phyloP scores from a whole-genome alignment of 805 yeast genomes.

The Brettanomyces anomalus region DNA sequence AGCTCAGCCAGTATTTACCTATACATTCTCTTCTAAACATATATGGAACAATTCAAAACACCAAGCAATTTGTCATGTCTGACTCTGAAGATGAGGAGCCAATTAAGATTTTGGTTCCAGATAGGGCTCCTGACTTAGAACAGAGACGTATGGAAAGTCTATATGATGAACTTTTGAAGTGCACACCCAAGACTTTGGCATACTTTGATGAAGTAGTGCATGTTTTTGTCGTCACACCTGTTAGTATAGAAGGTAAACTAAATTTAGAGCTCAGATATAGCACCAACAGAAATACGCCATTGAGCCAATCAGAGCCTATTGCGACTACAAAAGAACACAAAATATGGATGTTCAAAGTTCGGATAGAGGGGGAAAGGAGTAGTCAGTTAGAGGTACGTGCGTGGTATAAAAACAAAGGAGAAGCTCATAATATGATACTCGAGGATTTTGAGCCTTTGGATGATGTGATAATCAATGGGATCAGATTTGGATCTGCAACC shows the following conservation, averaged over 20 bases:
- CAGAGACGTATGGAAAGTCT: conserved; percentile 6
- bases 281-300: not conserved
- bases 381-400: conserved; percentile 12
- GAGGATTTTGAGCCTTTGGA: conserved; percentile 7
- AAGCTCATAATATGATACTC: conserved; percentile 5
- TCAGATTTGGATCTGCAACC: conserved; percentile 5
- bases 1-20: too few species aligned
- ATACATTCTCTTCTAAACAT: too few species aligned
- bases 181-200: conserved; percentile 29
- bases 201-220: conserved; percentile 13
- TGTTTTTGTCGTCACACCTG: conserved; percentile 5
- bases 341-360: conserved; percentile 12
- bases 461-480: conserved; percentile 9
- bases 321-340: not conserved
- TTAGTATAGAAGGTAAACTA: not conserved
- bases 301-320: conserved; percentile 4
- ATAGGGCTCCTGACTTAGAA: not conserved
- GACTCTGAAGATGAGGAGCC: too few species aligned
- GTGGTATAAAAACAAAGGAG: conserved; percentile 8
- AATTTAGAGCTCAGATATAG: not conserved
- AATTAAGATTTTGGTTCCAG: conserved; percentile 1
- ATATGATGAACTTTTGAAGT: conserved; percentile 32
- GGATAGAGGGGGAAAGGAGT: conserved; percentile 13
- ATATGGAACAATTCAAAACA: too few species aligned
- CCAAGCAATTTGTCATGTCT: too few species aligned